Conservation (phyloP, 495 filamentous ascomycete species). For the Penicillium egyptiacum region DNA sequence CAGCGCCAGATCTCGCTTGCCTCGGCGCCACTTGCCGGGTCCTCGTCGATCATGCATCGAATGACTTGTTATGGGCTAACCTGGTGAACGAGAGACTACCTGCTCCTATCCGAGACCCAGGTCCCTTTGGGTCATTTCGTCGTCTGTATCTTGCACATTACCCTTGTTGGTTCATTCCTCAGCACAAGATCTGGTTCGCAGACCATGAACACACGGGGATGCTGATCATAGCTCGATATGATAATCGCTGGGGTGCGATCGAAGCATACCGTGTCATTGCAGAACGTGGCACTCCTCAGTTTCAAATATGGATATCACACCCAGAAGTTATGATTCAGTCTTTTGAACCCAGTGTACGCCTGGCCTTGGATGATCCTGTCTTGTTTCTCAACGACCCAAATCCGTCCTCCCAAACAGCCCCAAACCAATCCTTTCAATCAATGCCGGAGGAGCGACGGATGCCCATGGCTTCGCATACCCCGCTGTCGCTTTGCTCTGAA, state of each 20-base stretch:
- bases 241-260: constrained; percentile 69
- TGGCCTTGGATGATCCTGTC: constrained; percentile 72
- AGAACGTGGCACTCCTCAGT: constrained; percentile 48
- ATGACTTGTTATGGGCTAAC: constrained; percentile 63
- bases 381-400: constrained; percentile 55
- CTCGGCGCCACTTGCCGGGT: constrained; percentile 56
- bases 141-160: constrained; percentile 72
- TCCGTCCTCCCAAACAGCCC: constrained; percentile 21
- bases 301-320: constrained; percentile 63
- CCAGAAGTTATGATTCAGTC: constrained; percentile 69
- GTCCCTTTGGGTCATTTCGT: constrained; percentile 60
- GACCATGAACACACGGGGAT: constrained; percentile 69
- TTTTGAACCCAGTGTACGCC: constrained; percentile 64
- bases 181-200: constrained; percentile 81
- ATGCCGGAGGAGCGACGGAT: constrained; percentile 46
- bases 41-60: constrained; percentile 50
- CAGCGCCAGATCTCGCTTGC: constrained; percentile 54
- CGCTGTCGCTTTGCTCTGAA: constrained; percentile 44
- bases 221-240: constrained; percentile 70
- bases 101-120: constrained; percentile 42
- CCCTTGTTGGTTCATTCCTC: constrained; percentile 80
- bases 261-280: constrained; percentile 79
- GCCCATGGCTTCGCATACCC: constrained; percentile 49
- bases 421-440: constrained; percentile 20
- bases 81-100: constrained; percentile 64